Percentiles rank a stretch among this genome's conserved stretches.
Evolutionary conservation across 2,329 filamentous ascomycete genomes (phyloP).

Genomic region (Pseudogymnoascus sp.): DNA sequence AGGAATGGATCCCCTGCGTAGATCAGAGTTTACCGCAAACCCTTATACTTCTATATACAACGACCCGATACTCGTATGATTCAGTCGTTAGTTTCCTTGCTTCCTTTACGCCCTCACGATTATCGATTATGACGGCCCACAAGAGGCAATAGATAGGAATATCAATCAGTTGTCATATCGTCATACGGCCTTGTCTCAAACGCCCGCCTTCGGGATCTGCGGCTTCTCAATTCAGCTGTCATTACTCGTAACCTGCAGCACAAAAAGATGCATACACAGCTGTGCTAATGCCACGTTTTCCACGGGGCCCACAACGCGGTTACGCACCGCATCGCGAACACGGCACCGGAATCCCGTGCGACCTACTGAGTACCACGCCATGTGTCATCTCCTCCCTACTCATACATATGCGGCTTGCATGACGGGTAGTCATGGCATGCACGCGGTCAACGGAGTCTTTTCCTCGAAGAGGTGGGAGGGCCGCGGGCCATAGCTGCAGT

Average conservation of each 20-base stretch:
- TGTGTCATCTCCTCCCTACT: conserved; percentile 6
- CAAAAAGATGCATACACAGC: neutral
- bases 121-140: neutral
- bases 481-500: neutral
- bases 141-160: neutral
- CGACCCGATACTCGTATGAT: neutral
- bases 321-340: neutral
- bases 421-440: neutral
- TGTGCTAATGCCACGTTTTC: neutral
- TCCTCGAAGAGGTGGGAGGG: neutral
- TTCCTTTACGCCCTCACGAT: neutral
- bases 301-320: neutral
- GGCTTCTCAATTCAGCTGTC: conserved; percentile 1
- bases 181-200: neutral
- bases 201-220: neutral
- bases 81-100: neutral
- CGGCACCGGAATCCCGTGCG: neutral
- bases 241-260: neutral
- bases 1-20: neutral
- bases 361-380: neutral
- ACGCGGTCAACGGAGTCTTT: neutral
- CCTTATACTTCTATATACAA: neutral
- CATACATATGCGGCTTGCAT: neutral
- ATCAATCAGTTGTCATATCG: conserved; percentile 1
- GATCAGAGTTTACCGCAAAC: neutral